Evolutionary conservation across 2,329 filamentous ascomycete genomes (phyloP), one percentile per base, ranked within the genome.

Genomic region (Fusarium caatingaense): DNA sequence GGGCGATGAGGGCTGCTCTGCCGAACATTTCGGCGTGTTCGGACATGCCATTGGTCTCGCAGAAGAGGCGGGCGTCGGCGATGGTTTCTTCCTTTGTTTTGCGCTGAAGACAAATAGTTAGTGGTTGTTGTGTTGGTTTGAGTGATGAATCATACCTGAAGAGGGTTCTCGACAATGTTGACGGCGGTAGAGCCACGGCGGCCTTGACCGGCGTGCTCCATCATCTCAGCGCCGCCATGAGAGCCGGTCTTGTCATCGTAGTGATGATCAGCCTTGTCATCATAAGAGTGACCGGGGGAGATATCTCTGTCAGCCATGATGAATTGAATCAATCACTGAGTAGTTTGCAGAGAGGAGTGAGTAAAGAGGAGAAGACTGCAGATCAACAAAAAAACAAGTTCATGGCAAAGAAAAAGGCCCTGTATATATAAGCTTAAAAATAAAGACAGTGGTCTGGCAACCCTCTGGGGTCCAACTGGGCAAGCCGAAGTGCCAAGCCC

Each of bases 361-460:
- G 6, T 12, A 12, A 18, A 23, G 28, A 46, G 2, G 30, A 10
- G 23, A 25, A 28, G 30, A 49, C 47, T 66, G 37, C 20, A 45
- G 55, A 46, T 15, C 34, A 51, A 51, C 53, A 64, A 58, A 18
- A 30, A 30, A 30, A 48, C 32, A 32, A 41, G 5, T 44, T 45
- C 20, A 62, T 20, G 21, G 28, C n/a, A 20, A 27, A 16, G 6
- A 25, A 13, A 20, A 16, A n/a, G 28, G 44, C 32, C 64, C 18
- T 49, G 37, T 32, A 47, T 63, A 61, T 66, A 66, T 66, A 66
- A 66, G 63, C 63, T 66, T 66, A 66, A 60, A 66, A 61, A 55
- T 66, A 66, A 66, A 55, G 54, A 23, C 45, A 16, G 34, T 11
- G 40, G 51, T 66, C 30, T 23, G 37, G 37, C 61, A 66, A 55